These are phyloP conservation scores for Globisporangium iwayamae DNA, from an alignment of 352 stramenopile species.

Conservation along the genomic window DNA sequence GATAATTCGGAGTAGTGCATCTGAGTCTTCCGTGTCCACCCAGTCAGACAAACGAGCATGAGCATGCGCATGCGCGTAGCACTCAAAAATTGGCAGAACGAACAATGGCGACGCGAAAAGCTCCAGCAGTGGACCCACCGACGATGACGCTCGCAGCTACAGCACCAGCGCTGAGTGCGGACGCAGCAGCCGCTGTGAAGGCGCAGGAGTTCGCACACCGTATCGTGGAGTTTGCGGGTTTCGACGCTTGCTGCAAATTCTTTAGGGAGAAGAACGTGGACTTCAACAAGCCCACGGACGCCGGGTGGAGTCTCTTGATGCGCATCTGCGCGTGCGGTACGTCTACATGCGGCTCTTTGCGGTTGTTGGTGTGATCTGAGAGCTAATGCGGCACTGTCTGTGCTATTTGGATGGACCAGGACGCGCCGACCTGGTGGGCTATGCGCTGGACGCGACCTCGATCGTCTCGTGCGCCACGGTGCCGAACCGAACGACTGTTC, in stretches of 20 bases:
- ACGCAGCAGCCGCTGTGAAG: constrained; percentile 15
- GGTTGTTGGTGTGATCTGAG: too few species aligned
- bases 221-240: constrained; percentile 71
- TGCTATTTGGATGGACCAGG: constrained; percentile 28
- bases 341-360: neutral
- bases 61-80: too few species aligned
- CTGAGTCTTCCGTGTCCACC: too few species aligned
- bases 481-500: constrained; percentile 65
- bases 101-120: neutral
- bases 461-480: constrained; percentile 55
- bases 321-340: constrained; percentile 68
- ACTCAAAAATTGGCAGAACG: neutral
- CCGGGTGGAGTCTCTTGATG: constrained; percentile 83
- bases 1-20: too few species aligned
- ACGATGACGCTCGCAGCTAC: neutral
- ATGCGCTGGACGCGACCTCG: constrained; percentile 49
- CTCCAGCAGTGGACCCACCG: neutral
- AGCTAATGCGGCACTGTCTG: neutral
- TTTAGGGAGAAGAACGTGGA: constrained; percentile 57
- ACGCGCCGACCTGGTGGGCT: constrained; percentile 55
- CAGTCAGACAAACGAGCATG: too few species aligned
- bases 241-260: constrained; percentile 49
- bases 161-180: neutral
- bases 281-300: constrained; percentile 49
- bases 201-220: constrained; percentile 72